phyloP scores from a whole-genome alignment of 2,329 filamentous ascomycete species.

The Sarocladium kiliense region DNA sequence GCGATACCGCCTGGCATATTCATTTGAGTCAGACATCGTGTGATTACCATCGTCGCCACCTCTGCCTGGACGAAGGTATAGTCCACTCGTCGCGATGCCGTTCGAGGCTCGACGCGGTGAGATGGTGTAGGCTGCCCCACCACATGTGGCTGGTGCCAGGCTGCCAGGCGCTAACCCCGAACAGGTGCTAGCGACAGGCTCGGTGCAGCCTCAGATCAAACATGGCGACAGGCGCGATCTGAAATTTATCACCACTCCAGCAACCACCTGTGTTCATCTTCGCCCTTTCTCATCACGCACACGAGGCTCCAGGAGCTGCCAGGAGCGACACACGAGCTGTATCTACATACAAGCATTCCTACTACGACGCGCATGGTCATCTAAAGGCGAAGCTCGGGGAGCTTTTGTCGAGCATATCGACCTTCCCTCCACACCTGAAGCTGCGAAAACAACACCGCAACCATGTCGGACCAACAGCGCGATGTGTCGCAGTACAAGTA shows the following conservation, averaged over 20 bases:
- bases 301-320: not conserved
- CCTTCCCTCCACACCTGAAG: conserved; percentile 11
- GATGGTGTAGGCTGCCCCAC: not conserved
- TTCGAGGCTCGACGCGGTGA: not conserved
- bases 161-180: conserved; percentile 8
- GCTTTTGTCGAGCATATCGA: conserved; percentile 29
- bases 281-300: not conserved
- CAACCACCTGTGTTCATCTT: not conserved
- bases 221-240: not conserved
- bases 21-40: conserved; percentile 25
- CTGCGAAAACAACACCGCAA: conserved; percentile 23
- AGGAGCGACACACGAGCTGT: not conserved
- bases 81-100: not conserved
- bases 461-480: conserved; percentile 69
- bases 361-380: conserved; percentile 24
- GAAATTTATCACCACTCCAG: conserved; percentile 9
- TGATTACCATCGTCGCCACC: not conserved
- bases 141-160: conserved; percentile 12
- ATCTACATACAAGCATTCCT: not conserved
- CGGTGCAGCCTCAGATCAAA: conserved; percentile 1
- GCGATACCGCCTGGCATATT: conserved; percentile 31
- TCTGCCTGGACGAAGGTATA: conserved; percentile 6
- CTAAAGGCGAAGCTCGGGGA: conserved; percentile 25
- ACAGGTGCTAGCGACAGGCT: not conserved
- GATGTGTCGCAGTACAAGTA: conserved; percentile 98